phyloP scores from a whole-genome alignment of 2,329 filamentous ascomycete genomes.

The Phialocephala sp. region DNA sequence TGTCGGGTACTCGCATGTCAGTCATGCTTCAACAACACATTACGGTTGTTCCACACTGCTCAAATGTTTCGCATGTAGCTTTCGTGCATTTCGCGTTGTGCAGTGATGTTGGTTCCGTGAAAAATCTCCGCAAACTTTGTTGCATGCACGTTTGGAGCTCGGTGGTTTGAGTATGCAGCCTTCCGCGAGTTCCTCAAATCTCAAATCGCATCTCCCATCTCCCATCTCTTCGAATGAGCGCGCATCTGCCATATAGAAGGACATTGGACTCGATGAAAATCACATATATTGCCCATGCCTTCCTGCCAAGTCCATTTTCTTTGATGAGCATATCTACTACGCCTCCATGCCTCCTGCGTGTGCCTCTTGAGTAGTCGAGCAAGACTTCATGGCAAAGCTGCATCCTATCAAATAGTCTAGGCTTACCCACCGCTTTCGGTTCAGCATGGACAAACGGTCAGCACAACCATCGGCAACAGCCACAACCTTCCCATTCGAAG shows the following conservation, averaged over 20 bases:
- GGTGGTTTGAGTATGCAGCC: background rate
- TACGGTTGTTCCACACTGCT: background rate
- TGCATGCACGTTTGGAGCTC: background rate
- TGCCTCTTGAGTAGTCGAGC: too few species aligned
- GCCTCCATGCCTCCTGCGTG: too few species aligned
- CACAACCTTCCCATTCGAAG: background rate
- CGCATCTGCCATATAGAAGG: background rate
- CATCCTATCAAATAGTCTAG: too few species aligned
- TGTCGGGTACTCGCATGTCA: background rate
- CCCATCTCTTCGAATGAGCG: background rate
- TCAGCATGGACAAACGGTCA: background rate
- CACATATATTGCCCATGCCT: background rate
- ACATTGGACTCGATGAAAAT: background rate
- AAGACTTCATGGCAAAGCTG: too few species aligned
- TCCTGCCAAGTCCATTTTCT: too few species aligned
- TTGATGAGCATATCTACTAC: too few species aligned
- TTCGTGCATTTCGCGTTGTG: background rate
- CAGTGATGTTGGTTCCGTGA: background rate
- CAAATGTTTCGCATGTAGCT: conserved; percentile 2
- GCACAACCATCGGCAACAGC: background rate
- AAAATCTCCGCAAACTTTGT: background rate
- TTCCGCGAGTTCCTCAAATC: background rate
- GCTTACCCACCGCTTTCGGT: too few species aligned
- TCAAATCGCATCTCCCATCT: background rate
- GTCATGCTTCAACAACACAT: background rate